A percentile compares a stretch with the other conserved stretches of the same genome.
Conservation (phyloP, 179 eudicot genomes). For the Actinidia polygama region DNA sequence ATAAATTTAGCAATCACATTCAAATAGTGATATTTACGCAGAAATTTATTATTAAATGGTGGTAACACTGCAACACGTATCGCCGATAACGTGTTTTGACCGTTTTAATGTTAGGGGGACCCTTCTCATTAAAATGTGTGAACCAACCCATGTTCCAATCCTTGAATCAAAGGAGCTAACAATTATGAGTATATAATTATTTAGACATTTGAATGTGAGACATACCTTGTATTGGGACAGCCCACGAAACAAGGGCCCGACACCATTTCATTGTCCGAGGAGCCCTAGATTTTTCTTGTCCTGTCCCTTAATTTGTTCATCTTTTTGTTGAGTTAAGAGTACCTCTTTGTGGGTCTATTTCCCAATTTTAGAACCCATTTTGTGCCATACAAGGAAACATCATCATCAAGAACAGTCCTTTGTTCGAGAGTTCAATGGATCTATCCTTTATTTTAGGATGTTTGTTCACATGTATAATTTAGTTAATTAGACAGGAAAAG, state of each 20-base stretch:
- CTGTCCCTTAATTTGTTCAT: not conserved
- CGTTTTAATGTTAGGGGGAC: too few species aligned
- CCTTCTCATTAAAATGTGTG: not conserved
- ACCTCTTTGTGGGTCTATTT: not conserved
- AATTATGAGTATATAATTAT: not conserved
- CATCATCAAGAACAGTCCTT: not conserved
- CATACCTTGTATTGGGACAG: slow-evolving; percentile 3
- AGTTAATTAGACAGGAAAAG: not conserved
- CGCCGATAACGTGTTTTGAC: too few species aligned
- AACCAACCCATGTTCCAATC: not conserved
- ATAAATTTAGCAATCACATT: too few species aligned
- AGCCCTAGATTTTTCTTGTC: slow-evolving; percentile 1
- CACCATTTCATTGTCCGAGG: slow-evolving; percentile 1
- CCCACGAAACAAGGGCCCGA: slow-evolving; percentile 7
- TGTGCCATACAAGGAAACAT: not conserved
- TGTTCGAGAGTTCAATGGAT: slow-evolving; percentile 7
- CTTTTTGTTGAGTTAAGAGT: not conserved
- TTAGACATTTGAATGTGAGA: slow-evolving; percentile 9
- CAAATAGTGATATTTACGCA: too few species aligned
- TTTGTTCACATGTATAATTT: not conserved
- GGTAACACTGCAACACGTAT: too few species aligned
- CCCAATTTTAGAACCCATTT: not conserved
- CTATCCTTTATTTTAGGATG: not conserved
- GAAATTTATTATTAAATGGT: too few species aligned
- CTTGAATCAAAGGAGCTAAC: too few species aligned